phyloP scores from a whole-genome alignment of 768 basidiomycete species.

The Pleurotus platypus region DNA sequence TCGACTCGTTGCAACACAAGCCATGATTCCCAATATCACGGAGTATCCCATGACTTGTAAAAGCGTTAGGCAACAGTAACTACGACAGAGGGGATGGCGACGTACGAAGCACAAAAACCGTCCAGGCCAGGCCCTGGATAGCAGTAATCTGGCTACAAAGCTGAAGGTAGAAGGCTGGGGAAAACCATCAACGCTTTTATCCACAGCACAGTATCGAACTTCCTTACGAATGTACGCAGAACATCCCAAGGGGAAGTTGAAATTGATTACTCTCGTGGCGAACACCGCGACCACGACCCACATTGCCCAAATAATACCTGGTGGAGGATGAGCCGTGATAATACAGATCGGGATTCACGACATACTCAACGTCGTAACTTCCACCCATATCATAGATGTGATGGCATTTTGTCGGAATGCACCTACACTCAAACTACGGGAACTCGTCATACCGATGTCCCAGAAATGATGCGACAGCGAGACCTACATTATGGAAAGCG shows the following conservation, averaged over 20 bases:
- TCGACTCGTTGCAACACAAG: neutral
- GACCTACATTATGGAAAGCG: neutral
- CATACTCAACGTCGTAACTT: neutral
- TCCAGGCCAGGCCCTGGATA: neutral
- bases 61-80: neutral
- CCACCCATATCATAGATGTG: conserved; percentile 3
- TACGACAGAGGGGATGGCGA: neutral
- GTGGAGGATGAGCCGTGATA: neutral
- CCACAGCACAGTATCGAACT: neutral
- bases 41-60: neutral
- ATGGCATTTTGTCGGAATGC: neutral
- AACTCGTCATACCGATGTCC: neutral
- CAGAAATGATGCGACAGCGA: neutral
- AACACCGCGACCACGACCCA: neutral
- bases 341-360: neutral
- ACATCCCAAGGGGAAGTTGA: conserved; percentile 3
- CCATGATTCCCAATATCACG: neutral
- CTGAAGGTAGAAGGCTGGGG: neutral
- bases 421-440: neutral
- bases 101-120: neutral
- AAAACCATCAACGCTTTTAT: neutral
- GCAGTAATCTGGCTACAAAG: neutral
- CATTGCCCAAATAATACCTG: neutral
- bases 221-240: conserved; percentile 1
- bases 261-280: neutral